Base-by-base conservation (phyloP, 306 rosid genomes). In the Fagus crenata region DNA sequence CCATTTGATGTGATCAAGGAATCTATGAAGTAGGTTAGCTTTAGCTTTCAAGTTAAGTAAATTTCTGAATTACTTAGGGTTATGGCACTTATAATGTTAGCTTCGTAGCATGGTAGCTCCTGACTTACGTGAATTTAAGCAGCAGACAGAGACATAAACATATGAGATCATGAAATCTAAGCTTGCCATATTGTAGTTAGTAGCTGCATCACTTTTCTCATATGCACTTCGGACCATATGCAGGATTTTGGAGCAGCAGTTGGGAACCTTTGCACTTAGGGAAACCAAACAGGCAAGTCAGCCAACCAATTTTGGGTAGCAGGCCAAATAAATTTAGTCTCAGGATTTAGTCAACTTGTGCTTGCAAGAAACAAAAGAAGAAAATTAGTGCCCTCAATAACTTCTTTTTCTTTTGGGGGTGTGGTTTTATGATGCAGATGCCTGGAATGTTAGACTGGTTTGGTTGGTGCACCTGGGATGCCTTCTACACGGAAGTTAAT, bases 21-120 rank as follows among this genome's bases (percentile, higher is more conserved):
- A 65, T 90, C 96, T 36, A 90, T 89, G 72, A 89, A 90, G 96
- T 90, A 84, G 56, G 74, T 81, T 37, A 49, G 84, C n/a, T 53
- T 53, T 41, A 17, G 55, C 37, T 39, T 83, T 83, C 5, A 36
- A 78, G 74, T 74, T 13, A 28, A 74, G 74, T 74, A 37, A 42
- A 33, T 54, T 73, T 42, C 28, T 22, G 43, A 56, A 49, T 43
- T 67, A 41, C 53, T 54, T 42, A 67, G 69, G 43, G 18, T 1
- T 63, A 63, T 63, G 63, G 15, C n/a, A 53, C 76, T 53, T 28
- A 63, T 61, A 37, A 37, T 39, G 6, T 32, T 17, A 3, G 28
- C 9, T 41, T 53, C 4, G 31, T 17, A 37, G 49, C 55, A 40
- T 13, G 59, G 49, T 22, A 49, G 53, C 49, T 49, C 32, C 18